Evolutionary conservation across 2,329 filamentous ascomycete species (phyloP).

Genomic region (Thyridium curvatum): DNA sequence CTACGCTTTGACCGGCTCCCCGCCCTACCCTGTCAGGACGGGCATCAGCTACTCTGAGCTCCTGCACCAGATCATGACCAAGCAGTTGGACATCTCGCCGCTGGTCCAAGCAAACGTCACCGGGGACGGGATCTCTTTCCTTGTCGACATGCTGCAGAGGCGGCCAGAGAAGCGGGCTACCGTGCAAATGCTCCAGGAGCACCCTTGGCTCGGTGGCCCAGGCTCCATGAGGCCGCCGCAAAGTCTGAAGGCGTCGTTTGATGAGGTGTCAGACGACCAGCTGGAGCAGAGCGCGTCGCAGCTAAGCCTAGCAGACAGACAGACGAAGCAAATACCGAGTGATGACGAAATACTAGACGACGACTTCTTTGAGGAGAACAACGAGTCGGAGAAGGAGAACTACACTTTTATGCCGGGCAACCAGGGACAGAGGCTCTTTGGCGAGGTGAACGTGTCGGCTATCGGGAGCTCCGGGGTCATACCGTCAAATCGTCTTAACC

Average conservation of each 20-base stretch:
- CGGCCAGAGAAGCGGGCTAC: constrained; percentile 73
- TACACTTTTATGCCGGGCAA: constrained; percentile 54
- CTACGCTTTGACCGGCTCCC: constrained; percentile 70
- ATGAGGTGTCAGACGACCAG: constrained; percentile 58
- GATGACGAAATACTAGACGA: constrained; percentile 21
- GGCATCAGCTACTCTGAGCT: constrained; percentile 75
- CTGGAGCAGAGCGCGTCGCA: constrained; percentile 56
- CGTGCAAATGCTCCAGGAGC: constrained; percentile 60
- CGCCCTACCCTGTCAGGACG: constrained; percentile 74
- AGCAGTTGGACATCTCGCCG: constrained; percentile 58
- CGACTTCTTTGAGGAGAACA: constrained; percentile 20
- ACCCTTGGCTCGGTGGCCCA: constrained; percentile 62
- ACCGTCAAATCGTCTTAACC: constrained; percentile 39
- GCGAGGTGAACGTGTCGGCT: constrained; percentile 47
- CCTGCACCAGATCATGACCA: constrained; percentile 81
- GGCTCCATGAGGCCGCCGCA: constrained; percentile 10
- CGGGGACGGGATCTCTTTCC: constrained; percentile 62
- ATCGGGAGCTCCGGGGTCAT: constrained; percentile 48
- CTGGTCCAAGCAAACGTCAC: constrained; percentile 57
- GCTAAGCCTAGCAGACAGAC: constrained; percentile 51
- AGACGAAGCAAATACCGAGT: constrained; percentile 14
- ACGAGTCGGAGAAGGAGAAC: constrained; percentile 77
- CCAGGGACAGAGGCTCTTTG: constrained; percentile 40
- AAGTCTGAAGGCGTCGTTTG: constrained; percentile 38
- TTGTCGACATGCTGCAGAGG: constrained; percentile 73